Conservation (phyloP, 441 rosid species). For the Gossypium gossypioides region DNA sequence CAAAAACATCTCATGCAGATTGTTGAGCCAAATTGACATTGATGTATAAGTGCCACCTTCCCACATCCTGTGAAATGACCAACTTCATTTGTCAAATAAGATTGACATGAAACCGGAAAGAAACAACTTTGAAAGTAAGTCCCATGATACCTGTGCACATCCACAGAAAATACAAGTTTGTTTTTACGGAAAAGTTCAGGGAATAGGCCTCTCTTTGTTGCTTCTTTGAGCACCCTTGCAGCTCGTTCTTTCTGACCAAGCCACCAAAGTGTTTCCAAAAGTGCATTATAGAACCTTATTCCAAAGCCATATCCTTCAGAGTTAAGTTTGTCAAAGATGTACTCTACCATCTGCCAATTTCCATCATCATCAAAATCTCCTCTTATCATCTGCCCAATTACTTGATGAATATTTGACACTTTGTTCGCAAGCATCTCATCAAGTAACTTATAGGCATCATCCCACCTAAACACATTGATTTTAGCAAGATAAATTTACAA, state of each 20-base stretch:
- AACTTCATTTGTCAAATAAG: slow-evolving; percentile 15
- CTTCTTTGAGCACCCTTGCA: slow-evolving; percentile 71
- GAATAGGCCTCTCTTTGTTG: slow-evolving; percentile 71
- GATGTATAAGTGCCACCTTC: slow-evolving; percentile 79
- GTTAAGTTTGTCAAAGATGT: slow-evolving; percentile 70
- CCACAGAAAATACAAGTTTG: slow-evolving; percentile 81
- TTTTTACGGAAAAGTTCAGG: slow-evolving; percentile 79
- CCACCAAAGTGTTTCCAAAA: slow-evolving; percentile 95
- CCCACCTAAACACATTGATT: slow-evolving; percentile 49
- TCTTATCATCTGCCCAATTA: slow-evolving; percentile 82
- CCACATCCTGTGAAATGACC: slow-evolving; percentile 59
- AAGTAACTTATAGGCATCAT: slow-evolving; percentile 58
- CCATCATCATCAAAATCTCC: slow-evolving; percentile 78
- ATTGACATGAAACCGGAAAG: not conserved
- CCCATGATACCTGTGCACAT: slow-evolving; percentile 62
- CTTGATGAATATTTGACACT: slow-evolving; percentile 75
- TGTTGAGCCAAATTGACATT: slow-evolving; percentile 69
- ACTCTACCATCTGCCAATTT: slow-evolving; percentile 93
- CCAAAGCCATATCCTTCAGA: slow-evolving; percentile 86
- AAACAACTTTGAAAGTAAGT: not conserved
- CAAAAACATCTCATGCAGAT: slow-evolving; percentile 41
- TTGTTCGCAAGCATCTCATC: slow-evolving; percentile 72
- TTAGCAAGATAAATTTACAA: slow-evolving; percentile 8
- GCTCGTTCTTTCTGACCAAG: slow-evolving; percentile 82
- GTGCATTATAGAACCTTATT: slow-evolving; percentile 80